Percentiles rank a stretch among this genome's conserved stretches.
These are phyloP conservation scores for Apiosordaria backusii DNA, from an alignment of 495 filamentous ascomycete species.

Conservation along the genomic window DNA sequence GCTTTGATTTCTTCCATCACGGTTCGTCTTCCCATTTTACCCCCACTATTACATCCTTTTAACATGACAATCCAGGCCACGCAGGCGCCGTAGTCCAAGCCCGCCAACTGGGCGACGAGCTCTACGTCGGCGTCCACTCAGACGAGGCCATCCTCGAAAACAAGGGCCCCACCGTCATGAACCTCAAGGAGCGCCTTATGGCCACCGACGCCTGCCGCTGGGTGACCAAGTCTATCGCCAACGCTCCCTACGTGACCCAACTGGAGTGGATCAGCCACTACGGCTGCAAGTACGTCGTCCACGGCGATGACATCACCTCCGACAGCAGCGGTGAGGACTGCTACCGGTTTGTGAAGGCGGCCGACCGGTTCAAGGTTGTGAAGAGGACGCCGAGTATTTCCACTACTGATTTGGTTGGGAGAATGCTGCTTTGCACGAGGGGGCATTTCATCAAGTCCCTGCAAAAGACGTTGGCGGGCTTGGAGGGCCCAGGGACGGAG, in stretches of 20 bases:
- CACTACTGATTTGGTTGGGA: constrained; percentile 92
- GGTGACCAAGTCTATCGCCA: constrained; percentile 75
- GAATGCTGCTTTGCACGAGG: constrained; percentile 92
- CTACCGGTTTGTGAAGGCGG: constrained; percentile 93
- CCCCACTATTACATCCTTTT: not conserved
- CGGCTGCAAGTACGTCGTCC: constrained; percentile 90
- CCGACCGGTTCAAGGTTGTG: constrained; percentile 87
- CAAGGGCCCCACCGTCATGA: constrained; percentile 98
- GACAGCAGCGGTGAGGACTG: constrained; percentile 90
- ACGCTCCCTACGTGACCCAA: constrained; percentile 92
- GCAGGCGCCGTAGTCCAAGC: constrained; percentile 91
- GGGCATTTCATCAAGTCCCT: constrained; percentile 83
- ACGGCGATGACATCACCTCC: constrained; percentile 96
- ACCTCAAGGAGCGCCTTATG: constrained; percentile 76
- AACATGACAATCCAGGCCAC: constrained; percentile 59
- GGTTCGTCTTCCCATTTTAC: constrained; percentile 45
- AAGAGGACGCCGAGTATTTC: constrained; percentile 95
- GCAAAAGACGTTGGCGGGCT: constrained; percentile 59
- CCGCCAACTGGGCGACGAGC: constrained; percentile 69
- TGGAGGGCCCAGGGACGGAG: constrained; percentile 65
- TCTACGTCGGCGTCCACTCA: constrained; percentile 88
- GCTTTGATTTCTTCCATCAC: constrained; percentile 98
- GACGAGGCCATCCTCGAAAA: constrained; percentile 93
- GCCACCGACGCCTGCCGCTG: constrained; percentile 94
- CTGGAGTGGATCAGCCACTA: constrained; percentile 92